Percentiles rank a stretch among this genome's conserved stretches.
phyloP scores from a whole-genome alignment of 2,329 filamentous ascomycete genomes.

The Apiospora kogelbergensis region DNA sequence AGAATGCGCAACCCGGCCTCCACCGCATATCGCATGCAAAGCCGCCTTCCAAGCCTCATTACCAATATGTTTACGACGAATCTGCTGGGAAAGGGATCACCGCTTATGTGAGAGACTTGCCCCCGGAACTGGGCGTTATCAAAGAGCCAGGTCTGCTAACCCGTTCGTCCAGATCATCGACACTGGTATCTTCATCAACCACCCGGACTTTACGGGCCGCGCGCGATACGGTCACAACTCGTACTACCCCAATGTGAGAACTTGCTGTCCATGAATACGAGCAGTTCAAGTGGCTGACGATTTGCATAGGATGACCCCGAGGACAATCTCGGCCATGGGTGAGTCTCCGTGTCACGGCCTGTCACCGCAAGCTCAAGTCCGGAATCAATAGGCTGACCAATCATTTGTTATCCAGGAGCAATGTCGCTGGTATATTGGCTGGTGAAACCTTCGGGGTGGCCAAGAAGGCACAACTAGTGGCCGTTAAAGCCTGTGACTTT shows the following conservation, averaged over 20 bases:
- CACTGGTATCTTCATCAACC: constrained; percentile 41
- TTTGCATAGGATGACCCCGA: neutral
- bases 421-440: constrained; percentile 25
- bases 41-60: neutral
- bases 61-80: neutral
- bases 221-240: constrained; percentile 12
- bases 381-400: neutral
- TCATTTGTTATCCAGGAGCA: constrained; percentile 24
- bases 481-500: constrained; percentile 44
- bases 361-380: neutral
- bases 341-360: neutral
- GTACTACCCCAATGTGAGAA: neutral
- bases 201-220: constrained; percentile 35
- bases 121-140: neutral
- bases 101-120: neutral
- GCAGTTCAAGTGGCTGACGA: constrained; percentile 37
- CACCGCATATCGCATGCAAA: neutral
- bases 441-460: constrained; percentile 21
- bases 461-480: constrained; percentile 25
- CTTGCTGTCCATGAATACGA: neutral
- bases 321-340: neutral
- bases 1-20: neutral
- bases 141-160: neutral
- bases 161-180: constrained; percentile 38
- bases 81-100: neutral